Percentiles rank a stretch among this genome's conserved stretches.
These are phyloP conservation scores for Penicillium sp. DNA, from an alignment of 2,329 filamentous ascomycete genomes.

Conservation along the genomic window DNA sequence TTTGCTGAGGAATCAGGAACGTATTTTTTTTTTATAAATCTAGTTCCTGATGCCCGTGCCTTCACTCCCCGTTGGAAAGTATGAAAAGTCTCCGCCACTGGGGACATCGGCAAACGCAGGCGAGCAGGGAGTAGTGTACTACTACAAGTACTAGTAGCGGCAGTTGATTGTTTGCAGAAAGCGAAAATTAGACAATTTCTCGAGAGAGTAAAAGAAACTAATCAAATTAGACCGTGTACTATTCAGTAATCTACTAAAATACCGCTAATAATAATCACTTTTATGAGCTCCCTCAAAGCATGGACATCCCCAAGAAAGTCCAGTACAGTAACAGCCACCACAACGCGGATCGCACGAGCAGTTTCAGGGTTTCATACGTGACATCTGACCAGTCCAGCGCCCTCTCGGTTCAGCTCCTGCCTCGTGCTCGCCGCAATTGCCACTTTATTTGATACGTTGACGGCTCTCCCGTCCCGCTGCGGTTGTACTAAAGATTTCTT, in stretches of 20 bases:
- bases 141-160: too few species aligned
- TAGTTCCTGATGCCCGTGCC: constrained; percentile 4
- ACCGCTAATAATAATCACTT: too few species aligned
- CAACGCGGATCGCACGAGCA: constrained; percentile 25
- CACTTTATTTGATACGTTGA: constrained; percentile 22
- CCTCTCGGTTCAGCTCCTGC: constrained; percentile 25
- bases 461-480: constrained; percentile 9
- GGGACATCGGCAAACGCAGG: constrained; percentile 7
- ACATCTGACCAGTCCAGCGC: constrained; percentile 15
- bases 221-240: background rate
- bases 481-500: background rate
- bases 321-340: background rate
- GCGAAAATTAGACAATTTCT: background rate
- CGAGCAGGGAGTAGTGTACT: background rate
- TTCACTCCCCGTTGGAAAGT: background rate
- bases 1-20: background rate
- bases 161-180: too few species aligned
- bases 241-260: background rate
- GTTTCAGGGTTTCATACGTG: constrained; percentile 16
- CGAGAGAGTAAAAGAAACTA: background rate
- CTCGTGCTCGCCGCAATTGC: constrained; percentile 26
- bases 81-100: constrained; percentile 21
- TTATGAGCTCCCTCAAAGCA: background rate
- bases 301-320: constrained; percentile 3
- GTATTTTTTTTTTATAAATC: background rate